A percentile compares a stretch with the other conserved stretches of the same genome.
Evolutionary conservation across 2,329 filamentous ascomycete genomes (phyloP).

Genomic region (Trichoderma sp.): DNA sequence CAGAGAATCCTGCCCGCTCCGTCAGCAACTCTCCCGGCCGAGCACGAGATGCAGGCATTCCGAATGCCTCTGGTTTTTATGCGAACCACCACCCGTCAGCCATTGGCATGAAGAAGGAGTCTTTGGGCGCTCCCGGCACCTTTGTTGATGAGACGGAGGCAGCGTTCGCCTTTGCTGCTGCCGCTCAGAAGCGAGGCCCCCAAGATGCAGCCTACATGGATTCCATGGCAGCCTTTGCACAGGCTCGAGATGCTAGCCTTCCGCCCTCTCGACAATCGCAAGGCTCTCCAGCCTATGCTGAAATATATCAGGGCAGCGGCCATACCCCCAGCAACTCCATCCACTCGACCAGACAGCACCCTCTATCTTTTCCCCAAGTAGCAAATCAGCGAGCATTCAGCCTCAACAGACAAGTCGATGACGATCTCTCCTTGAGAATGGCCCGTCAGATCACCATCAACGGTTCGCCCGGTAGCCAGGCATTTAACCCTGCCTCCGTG

Average conservation of each 20-base stretch:
- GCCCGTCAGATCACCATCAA: slow-evolving; percentile 36
- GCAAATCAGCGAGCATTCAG: slow-evolving; percentile 37
- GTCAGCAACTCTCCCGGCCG: slow-evolving; percentile 59
- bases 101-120: slow-evolving; percentile 39
- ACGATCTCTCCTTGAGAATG: slow-evolving; percentile 38
- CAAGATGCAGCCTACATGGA: slow-evolving; percentile 44
- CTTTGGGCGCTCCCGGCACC: slow-evolving; percentile 25
- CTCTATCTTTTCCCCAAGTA: slow-evolving; percentile 44
- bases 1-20: slow-evolving; percentile 42
- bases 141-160: slow-evolving; percentile 28
- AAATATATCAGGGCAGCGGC: slow-evolving; percentile 30
- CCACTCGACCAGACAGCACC: slow-evolving; percentile 46
- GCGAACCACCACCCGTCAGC: slow-evolving; percentile 43
- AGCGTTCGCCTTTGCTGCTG: slow-evolving; percentile 25
- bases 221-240: slow-evolving; percentile 28
- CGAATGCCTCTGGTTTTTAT: slow-evolving; percentile 46
- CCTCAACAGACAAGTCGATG: slow-evolving; percentile 38
- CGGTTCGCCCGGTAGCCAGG: slow-evolving; percentile 23
- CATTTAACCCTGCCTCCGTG: slow-evolving; percentile 33
- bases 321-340: slow-evolving; percentile 45
- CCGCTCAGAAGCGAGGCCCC: slow-evolving; percentile 32
- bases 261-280: slow-evolving; percentile 56
- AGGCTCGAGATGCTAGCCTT: slow-evolving; percentile 53
- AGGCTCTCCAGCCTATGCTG: slow-evolving; percentile 38
- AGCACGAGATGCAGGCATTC: slow-evolving; percentile 47